A percentile compares a stretch with the other conserved stretches of the same genome.
These are phyloP conservation scores for Metschnikowia lunata DNA, from an alignment of 805 yeast genomes.

Conservation along the genomic window DNA sequence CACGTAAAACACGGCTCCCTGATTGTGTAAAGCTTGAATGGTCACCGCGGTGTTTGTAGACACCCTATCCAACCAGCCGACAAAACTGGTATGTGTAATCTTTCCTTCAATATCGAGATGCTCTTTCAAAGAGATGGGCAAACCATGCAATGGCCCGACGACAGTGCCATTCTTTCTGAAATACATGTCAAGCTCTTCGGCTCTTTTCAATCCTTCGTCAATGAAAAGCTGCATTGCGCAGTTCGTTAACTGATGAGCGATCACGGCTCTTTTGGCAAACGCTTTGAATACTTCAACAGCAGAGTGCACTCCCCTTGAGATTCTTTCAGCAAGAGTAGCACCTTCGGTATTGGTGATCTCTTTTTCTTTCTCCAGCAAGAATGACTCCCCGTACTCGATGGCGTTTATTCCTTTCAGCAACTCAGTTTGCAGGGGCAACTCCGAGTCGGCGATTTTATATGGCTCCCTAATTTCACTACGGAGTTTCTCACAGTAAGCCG, in stretches of 20 bases:
- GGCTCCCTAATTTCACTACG: slow-evolving; percentile 18
- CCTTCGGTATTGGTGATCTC: slow-evolving; percentile 13
- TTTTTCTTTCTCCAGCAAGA: slow-evolving; percentile 10
- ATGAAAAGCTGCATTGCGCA: slow-evolving; percentile 19
- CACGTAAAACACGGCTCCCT: slow-evolving; percentile 19
- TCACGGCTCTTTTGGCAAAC: slow-evolving; percentile 17
- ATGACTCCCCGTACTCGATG: slow-evolving; percentile 7
- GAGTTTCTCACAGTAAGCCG: slow-evolving; percentile 25
- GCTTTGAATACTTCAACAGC: slow-evolving; percentile 15
- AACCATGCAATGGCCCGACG: slow-evolving; percentile 17
- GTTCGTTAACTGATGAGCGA: slow-evolving; percentile 19
- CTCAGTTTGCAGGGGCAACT: slow-evolving; percentile 13
- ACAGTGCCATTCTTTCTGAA: slow-evolving; percentile 9
- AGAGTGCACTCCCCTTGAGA: slow-evolving; percentile 12
- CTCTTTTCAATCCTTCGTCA: slow-evolving; percentile 19
- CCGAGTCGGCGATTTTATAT: slow-evolving; percentile 11
- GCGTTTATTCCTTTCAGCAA: slow-evolving; percentile 17
- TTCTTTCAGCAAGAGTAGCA: slow-evolving; percentile 11
- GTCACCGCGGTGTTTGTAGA: slow-evolving; percentile 8
- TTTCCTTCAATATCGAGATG: slow-evolving; percentile 15
- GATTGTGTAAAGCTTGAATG: slow-evolving; percentile 9
- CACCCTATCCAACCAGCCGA: slow-evolving; percentile 14
- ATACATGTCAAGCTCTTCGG: slow-evolving; percentile 15
- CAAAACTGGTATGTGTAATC: slow-evolving; percentile 15
- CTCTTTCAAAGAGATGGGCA: slow-evolving; percentile 18